Percentiles rank a stretch among this genome's conserved stretches.
phyloP scores from a whole-genome alignment of 768 basidiomycete genomes.

The Mycena alexandri region DNA sequence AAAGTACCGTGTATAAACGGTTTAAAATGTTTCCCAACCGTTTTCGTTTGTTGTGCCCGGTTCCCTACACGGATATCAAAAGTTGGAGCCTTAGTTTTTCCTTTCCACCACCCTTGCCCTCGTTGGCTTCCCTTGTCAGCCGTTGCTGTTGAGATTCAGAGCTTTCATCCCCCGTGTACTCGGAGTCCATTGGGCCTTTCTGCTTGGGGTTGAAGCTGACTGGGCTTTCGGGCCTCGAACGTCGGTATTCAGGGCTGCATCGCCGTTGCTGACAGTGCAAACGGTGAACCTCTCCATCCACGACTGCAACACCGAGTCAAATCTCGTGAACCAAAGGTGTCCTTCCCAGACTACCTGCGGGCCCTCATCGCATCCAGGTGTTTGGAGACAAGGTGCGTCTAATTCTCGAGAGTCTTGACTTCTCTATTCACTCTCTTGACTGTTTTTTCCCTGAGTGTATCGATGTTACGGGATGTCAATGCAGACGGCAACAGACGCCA shows the following conservation, averaged over 20 bases:
- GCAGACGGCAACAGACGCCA: constrained; percentile 42
- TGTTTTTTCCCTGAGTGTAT: constrained; percentile 29
- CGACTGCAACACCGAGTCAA: constrained; percentile 21
- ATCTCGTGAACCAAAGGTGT: constrained; percentile 4
- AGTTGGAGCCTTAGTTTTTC: no score
- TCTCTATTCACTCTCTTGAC: neutral
- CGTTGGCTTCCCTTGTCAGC: neutral
- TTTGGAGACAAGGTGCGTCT: constrained; percentile 21
- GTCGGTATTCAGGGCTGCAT: constrained; percentile 23
- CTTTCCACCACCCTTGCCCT: neutral
- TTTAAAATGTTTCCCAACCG: no score
- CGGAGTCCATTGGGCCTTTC: neutral
- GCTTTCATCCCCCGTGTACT: neutral
- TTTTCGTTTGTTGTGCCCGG: no score
- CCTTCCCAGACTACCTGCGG: constrained; percentile 16
- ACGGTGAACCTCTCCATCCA: constrained; percentile 14
- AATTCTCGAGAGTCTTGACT: no score
- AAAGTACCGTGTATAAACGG: no score
- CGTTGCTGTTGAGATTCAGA: constrained; percentile 5
- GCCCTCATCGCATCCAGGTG: constrained; percentile 20
- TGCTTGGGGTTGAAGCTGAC: neutral
- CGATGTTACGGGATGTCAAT: constrained; percentile 38
- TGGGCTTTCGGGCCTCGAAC: neutral
- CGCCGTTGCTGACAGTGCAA: constrained; percentile 2
- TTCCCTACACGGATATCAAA: no score